A percentile compares a stretch with the other conserved stretches of the same genome.
Evolutionary conservation across 176 grass and related monocot species (phyloP).

Genomic region (Oryza australiensis): DNA sequence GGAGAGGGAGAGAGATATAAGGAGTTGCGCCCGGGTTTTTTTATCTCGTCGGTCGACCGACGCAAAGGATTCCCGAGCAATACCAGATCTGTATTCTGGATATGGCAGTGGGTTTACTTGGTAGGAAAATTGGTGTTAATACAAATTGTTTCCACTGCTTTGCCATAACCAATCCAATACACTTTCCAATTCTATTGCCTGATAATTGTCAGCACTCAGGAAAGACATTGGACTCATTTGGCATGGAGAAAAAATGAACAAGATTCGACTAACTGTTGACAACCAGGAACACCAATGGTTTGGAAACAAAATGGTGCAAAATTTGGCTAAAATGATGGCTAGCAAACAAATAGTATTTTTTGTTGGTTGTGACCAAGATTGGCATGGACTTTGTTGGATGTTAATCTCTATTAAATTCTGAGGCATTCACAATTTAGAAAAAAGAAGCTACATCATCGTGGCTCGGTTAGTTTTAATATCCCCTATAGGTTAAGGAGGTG

Average conservation of each 20-base stretch:
- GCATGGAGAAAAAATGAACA: constrained; percentile 19
- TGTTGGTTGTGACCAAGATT: neutral
- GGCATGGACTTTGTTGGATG: neutral
- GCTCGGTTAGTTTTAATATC: neutral
- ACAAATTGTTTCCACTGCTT: neutral
- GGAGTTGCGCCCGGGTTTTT: too few relatives aligned
- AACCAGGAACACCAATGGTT: constrained; percentile 10
- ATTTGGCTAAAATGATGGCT: constrained; percentile 12
- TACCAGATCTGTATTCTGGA: neutral
- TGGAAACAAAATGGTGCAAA: neutral
- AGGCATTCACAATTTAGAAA: neutral
- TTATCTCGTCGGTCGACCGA: too few relatives aligned
- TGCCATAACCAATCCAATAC: constrained; percentile 20
- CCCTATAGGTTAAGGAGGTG: neutral
- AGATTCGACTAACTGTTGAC: neutral
- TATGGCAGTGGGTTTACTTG: neutral
- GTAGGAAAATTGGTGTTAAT: neutral
- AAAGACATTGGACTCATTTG: constrained; percentile 5
- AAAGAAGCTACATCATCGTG: neutral
- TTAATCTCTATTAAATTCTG: constrained; percentile 11
- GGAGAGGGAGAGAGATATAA: too few relatives aligned
- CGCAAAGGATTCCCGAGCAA: too few relatives aligned
- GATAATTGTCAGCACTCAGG: neutral
- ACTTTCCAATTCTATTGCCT: neutral
- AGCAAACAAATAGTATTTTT: constrained; percentile 6